Percentiles rank a stretch among this genome's conserved stretches.
phyloP scores from a whole-genome alignment of 176 grass and related monocot genomes.

The Cenchrus americanus region DNA sequence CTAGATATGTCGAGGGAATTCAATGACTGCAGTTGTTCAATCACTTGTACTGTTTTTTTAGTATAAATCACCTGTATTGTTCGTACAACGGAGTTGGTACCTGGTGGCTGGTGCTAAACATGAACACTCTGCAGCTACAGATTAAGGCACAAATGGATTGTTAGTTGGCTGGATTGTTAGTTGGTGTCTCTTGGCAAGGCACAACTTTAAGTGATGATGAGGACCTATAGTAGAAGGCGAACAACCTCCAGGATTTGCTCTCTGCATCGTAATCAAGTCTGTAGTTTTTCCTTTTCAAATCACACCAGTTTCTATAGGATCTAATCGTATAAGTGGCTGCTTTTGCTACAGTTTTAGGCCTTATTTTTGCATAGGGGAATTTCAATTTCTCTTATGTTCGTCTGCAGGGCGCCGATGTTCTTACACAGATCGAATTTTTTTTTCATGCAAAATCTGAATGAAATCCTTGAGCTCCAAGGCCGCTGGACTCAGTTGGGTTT shows the following conservation, averaged over 20 bases:
- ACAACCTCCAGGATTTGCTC: not conserved
- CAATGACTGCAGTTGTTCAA: constrained; percentile 8
- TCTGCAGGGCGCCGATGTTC: no score
- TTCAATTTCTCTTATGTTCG: not conserved
- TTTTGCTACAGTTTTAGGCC: constrained; percentile 17
- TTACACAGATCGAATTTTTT: not conserved
- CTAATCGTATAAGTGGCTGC: not conserved
- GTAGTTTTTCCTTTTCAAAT: not conserved
- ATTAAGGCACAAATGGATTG: not conserved
- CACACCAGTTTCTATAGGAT: constrained; percentile 24
- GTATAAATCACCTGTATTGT: not conserved
- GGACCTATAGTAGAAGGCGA: constrained; percentile 5
- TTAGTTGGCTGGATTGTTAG: no score
- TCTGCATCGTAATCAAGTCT: constrained; percentile 13
- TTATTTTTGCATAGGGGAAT: not conserved
- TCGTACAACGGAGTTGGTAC: not conserved
- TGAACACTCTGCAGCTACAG: constrained; percentile 26
- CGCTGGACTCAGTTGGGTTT: not conserved
- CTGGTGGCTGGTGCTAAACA: not conserved
- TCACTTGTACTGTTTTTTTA: not conserved
- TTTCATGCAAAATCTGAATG: not conserved
- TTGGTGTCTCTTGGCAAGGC: no score
- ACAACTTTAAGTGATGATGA: not conserved
- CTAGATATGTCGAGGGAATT: not conserved
- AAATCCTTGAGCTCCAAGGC: not conserved